A percentile compares a stretch with the other conserved stretches of the same genome.
Conservation (phyloP, 495 filamentous ascomycete genomes). For the Annulohypoxylon moriforme region DNA sequence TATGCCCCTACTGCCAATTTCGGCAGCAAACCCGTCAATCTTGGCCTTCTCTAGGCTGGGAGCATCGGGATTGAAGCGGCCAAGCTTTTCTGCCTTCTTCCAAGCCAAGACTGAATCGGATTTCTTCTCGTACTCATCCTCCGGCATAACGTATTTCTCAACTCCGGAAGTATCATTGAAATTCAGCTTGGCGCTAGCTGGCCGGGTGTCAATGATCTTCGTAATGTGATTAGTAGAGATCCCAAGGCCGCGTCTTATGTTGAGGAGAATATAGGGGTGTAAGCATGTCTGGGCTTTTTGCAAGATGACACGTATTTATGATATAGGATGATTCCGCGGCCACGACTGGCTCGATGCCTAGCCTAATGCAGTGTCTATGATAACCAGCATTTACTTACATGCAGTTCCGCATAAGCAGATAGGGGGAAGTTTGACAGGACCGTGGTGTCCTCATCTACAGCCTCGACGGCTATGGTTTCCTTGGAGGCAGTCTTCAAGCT, state of each 20-base stretch:
- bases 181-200: constrained; percentile 74
- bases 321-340: constrained; percentile 8
- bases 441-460: constrained; percentile 73
- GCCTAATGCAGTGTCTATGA: constrained; percentile 13
- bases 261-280: constrained; percentile 6
- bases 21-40: constrained; percentile 69
- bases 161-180: constrained; percentile 82
- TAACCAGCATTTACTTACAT: constrained; percentile 65
- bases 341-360: constrained; percentile 11
- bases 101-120: constrained; percentile 89
- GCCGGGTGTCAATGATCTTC: constrained; percentile 84
- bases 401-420: constrained; percentile 77
- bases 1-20: constrained; percentile 75
- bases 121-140: constrained; percentile 82
- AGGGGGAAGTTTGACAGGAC: constrained; percentile 71
- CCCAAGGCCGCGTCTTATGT: constrained; percentile 14
- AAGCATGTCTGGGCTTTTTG: constrained; percentile 11
- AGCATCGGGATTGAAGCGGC: constrained; percentile 91
- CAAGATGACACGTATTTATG: constrained; percentile 30
- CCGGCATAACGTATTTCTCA: constrained; percentile 86
- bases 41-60: constrained; percentile 76
- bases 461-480: constrained; percentile 67
- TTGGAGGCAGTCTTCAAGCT: constrained; percentile 68
- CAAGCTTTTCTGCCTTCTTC: constrained; percentile 91
- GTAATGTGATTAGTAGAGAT: constrained; percentile 31